Evolutionary conservation across 495 filamentous ascomycete species (phyloP), one percentile per base, ranked within the genome.

Genomic region (Daldinia concentrica): DNA sequence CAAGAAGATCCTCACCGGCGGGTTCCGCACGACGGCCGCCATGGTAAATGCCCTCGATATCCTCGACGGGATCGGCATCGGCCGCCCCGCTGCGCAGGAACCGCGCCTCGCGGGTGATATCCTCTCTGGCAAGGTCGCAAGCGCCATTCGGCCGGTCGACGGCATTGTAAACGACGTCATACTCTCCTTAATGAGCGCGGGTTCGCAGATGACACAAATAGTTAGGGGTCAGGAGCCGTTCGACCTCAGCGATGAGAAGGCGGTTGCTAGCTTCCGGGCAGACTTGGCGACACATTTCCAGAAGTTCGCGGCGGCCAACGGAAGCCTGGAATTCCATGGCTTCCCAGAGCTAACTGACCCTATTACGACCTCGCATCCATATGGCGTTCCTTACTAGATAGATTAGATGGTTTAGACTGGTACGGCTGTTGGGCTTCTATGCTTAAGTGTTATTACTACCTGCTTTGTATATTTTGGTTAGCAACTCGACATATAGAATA

Each of bases 21-120:
- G 88, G 3, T 83, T 90, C 74, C 82, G 82, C 69, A 86, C 86
- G 2, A 32, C 50, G 3, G 71, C 48, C 4, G 60, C 71, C 2
- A 73, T 73, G 71, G 86, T 82, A 4, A 77, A 80, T 26, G 88
- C 82, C 4, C 88, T 90, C 83, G 69, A 84, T 3, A 82, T 77
- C 5, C 83, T 88, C 14, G 83, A 88, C 63, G 86, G 86, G n/a
- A 79, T 88, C 32, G 86, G 85, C 22, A 70, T 89, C 17, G 87
- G 78, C 0, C 82, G 86, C 1, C 81, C 86, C 1, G 76, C 82
- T 0, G 37, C 71, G 2, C 71, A 73, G 50, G 85, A 82, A 34
- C 81, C 81, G 1, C 77, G 76, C 11, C 59, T 88, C 0, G 77
- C 81, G 6, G 71, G 65, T 11, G 80, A 86, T 48, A 82, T 88